These are phyloP conservation scores for Coniochaeta ligniaria DNA, from an alignment of 2,329 filamentous ascomycete species.

Conservation along the genomic window DNA sequence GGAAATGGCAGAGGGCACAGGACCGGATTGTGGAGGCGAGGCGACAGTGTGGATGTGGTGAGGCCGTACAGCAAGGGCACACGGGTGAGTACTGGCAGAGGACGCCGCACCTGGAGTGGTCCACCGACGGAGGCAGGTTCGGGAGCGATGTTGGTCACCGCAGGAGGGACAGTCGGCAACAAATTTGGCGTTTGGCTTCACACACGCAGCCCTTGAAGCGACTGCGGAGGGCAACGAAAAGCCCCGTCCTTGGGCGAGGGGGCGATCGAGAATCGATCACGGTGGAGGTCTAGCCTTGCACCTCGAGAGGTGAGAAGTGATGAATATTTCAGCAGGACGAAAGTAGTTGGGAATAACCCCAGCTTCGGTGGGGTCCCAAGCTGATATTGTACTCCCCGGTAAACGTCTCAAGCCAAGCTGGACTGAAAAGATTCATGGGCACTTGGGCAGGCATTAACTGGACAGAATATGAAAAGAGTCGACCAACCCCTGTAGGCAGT, in stretches of 20 bases:
- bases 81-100: background rate
- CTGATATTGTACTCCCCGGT: slow-evolving; percentile 2
- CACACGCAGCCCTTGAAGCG: background rate
- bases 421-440: background rate
- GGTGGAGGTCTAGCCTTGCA: background rate
- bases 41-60: background rate
- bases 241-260: background rate
- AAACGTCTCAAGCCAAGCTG: background rate
- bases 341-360: background rate
- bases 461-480: background rate
- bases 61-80: background rate
- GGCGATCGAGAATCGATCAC: background rate
- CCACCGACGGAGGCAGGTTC: background rate
- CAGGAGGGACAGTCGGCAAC: background rate
- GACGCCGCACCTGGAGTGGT: background rate
- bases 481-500: background rate
- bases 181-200: background rate
- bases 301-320: slow-evolving; percentile 2
- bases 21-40: slow-evolving; percentile 3
- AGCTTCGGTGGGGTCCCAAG: background rate
- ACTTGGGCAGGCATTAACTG: background rate
- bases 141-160: slow-evolving; percentile 1
- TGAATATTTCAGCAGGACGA: background rate
- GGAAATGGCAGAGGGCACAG: slow-evolving; percentile 9
- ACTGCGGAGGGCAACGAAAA: background rate